A percentile compares a stretch with the other conserved stretches of the same genome.
phyloP scores from a whole-genome alignment of 768 basidiomycete species.

The Hygrophorus pudorinus region DNA sequence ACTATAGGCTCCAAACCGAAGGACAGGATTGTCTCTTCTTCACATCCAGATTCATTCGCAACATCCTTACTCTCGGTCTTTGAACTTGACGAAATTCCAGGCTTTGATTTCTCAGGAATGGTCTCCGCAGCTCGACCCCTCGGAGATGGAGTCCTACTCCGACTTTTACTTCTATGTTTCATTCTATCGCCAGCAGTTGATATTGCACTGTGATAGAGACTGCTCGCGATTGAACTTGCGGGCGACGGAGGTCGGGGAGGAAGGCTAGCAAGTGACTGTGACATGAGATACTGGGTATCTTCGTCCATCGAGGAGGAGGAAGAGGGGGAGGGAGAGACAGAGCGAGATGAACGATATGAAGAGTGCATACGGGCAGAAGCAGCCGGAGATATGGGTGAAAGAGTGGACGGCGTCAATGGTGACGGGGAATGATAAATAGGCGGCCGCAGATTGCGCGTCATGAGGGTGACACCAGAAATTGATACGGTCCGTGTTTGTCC shows the following conservation, averaged over 20 bases:
- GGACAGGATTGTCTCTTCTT: slow-evolving; percentile 45
- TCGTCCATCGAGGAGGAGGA: slow-evolving; percentile 59
- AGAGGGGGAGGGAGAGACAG: slow-evolving; percentile 42
- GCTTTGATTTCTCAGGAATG: background rate
- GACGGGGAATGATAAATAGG: background rate
- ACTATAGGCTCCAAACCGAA: slow-evolving; percentile 55
- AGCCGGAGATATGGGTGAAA: slow-evolving; percentile 6
- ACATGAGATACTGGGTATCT: slow-evolving; percentile 56
- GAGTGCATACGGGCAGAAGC: slow-evolving; percentile 12
- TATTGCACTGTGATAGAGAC: slow-evolving; percentile 73
- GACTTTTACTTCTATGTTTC: background rate
- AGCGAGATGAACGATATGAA: slow-evolving; percentile 16
- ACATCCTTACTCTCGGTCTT: background rate
- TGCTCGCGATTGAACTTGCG: slow-evolving; percentile 41
- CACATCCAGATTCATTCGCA: background rate
- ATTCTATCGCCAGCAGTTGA: slow-evolving; percentile 21
- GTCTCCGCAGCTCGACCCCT: slow-evolving; percentile 1
- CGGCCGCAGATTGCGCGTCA: slow-evolving; percentile 33
- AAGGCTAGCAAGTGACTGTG: slow-evolving; percentile 60
- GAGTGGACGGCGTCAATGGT: slow-evolving; percentile 12
- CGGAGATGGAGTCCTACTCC: slow-evolving; percentile 11
- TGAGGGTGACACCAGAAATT: slow-evolving; percentile 47
- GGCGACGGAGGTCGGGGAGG: slow-evolving; percentile 39
- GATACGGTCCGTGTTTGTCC: slow-evolving; percentile 39
- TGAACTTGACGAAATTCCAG: background rate